Evolutionary conservation across 306 rosid species (phyloP), one percentile per base, ranked within the genome.

Genomic region (Albizia julibrissin): DNA sequence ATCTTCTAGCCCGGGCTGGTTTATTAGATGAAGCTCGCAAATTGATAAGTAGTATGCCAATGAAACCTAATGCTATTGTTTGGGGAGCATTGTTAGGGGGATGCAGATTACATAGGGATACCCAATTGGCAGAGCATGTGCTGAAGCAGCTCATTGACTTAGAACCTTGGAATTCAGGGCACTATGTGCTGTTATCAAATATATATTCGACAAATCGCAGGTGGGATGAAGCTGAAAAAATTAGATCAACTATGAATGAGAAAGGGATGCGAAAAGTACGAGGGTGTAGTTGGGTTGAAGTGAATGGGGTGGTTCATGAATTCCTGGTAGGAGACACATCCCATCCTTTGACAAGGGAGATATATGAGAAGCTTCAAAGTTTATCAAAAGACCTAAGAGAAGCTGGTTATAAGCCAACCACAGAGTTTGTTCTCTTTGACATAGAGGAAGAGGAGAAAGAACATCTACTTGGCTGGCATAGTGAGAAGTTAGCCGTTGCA

Each of bases 81-180:
- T 92, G 90, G 97, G 94, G 97, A 52, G 85, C 97, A 2, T 70
- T 92, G 84, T 80, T 91, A 78, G 92, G 91, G 66, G 97, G 94
- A 46, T 88, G 93, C 69, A 86, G 97, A 88, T 85, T 92, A 18
- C 92, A 91, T 65, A 72, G 79, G 52, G 89, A 89, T 61, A 88
- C 92, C 40, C 84, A 87, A 42, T 87, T 91, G 86, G 93, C 92
- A 33, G 92, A 91, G 76, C 84, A 58, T 39, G 93, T 74, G 71
- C 77, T 91, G 76, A 91, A 88, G 84, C 81, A 91, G 62, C 94
- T 93, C 47, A 91, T 91, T 75, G 87, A 84, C 59, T 79, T 93
- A 46, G 96, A 93, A 87, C 96, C 97, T 56, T 86, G 92, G 92
- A 93, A 90, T 84, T 93, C 96, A 0, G 93, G 87, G n/a, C 82